phyloP scores from a whole-genome alignment of 1,139 yeast species.

The Geotrichum candidum region DNA sequence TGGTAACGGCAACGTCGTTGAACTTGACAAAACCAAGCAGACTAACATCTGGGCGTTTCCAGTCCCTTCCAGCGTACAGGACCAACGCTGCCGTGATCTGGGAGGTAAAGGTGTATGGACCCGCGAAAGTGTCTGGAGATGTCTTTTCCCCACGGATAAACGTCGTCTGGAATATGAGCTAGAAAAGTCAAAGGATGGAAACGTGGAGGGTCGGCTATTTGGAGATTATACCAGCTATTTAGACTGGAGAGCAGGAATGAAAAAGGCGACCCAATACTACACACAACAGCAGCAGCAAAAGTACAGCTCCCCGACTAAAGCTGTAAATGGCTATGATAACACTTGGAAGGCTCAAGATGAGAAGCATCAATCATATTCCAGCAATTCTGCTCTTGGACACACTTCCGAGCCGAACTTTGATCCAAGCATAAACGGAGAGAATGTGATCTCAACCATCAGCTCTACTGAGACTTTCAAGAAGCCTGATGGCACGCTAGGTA shows the following conservation, averaged over 20 bases:
- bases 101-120: constrained; percentile 78
- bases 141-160: constrained; percentile 57
- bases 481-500: constrained; percentile 51
- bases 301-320: not conserved
- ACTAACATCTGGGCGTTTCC: constrained; percentile 43
- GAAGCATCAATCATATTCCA: not conserved
- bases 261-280: constrained; percentile 6
- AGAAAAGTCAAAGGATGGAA: not conserved
- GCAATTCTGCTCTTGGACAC: not conserved
- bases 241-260: constrained; percentile 16
- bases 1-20: not conserved
- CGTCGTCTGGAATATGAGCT: not conserved
- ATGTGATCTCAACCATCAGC: not conserved
- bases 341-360: not conserved
- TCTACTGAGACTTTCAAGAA: constrained; percentile 3
- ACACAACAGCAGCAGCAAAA: not conserved
- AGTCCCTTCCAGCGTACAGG: constrained; percentile 56
- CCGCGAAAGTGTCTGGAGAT: constrained; percentile 72
- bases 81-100: constrained; percentile 54
- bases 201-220: constrained; percentile 7
- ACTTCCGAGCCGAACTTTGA: not conserved
- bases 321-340: not conserved
- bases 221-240: constrained; percentile 14
- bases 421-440: not conserved
- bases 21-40: constrained; percentile 14